phyloP scores from a whole-genome alignment of 2,329 filamentous ascomycete genomes.

The Diaporthe ampelina region DNA sequence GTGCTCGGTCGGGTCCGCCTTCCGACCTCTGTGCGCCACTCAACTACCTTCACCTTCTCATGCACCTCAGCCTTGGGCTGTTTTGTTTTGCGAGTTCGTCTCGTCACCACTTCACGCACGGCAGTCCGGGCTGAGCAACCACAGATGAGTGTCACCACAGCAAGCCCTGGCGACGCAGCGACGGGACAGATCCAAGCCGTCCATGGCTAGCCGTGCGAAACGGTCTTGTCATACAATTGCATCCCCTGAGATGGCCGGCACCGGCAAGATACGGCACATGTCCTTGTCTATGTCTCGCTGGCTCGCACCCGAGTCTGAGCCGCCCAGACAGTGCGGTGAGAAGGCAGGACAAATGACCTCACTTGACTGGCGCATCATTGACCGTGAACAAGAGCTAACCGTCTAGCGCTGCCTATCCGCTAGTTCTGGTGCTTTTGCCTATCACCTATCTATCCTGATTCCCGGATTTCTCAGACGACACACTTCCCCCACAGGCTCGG shows the following conservation, averaged over 20 bases:
- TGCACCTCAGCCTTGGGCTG: conserved; percentile 10
- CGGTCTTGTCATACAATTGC: neutral
- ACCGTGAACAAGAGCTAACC: conserved; percentile 8
- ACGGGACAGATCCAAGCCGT: neutral
- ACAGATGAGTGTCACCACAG: neutral
- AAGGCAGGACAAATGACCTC: conserved; percentile 26
- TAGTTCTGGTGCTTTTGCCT: neutral
- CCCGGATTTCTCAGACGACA: conserved; percentile 11
- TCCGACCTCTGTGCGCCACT: neutral
- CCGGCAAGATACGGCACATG: conserved; percentile 3
- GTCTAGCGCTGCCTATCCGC: conserved; percentile 22
- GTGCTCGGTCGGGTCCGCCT: conserved; percentile 3
- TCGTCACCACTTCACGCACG: conserved; percentile 20
- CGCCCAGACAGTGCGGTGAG: conserved; percentile 26
- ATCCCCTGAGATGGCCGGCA: neutral
- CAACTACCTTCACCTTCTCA: neutral
- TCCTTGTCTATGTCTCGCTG: neutral
- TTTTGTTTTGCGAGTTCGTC: neutral
- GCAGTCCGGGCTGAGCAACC: neutral
- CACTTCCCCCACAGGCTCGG: neutral
- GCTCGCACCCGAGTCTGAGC: neutral
- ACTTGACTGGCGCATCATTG: conserved; percentile 6
- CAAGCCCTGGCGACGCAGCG: neutral
- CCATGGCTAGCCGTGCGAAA: conserved; percentile 16
- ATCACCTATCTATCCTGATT: conserved; percentile 8